phyloP scores from a whole-genome alignment of 306 rosid species.

The Macrotyloma uniflorum region DNA sequence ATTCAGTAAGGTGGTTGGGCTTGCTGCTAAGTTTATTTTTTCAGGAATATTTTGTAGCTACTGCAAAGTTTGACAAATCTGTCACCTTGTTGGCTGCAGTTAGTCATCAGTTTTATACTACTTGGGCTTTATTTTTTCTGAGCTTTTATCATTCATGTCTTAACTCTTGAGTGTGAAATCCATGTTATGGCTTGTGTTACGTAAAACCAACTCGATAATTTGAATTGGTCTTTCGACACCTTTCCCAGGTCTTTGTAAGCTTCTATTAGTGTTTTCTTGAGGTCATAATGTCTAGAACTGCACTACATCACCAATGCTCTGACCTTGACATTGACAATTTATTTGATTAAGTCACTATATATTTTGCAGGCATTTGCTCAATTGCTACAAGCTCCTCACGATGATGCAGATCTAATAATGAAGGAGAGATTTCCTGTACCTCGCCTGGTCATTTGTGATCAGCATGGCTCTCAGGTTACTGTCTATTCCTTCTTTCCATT shows the following conservation, averaged over 20 bases:
- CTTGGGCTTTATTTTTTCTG: background rate
- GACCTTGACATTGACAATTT: conserved; percentile 20
- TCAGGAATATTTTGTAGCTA: background rate
- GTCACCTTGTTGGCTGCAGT: background rate
- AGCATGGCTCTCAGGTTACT: conserved; percentile 94
- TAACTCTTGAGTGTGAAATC: background rate
- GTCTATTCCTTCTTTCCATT: conserved; percentile 2
- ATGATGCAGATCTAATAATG: conserved; percentile 71
- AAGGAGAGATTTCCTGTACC: conserved; percentile 98
- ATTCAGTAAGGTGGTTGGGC: background rate
- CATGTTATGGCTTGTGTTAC: background rate
- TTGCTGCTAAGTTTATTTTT: background rate
- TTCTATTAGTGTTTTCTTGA: background rate
- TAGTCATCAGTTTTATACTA: background rate
- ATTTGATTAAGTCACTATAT: conserved; percentile 18
- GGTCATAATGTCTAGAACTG: conserved; percentile 13
- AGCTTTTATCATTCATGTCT: background rate
- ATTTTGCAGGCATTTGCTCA: conserved; percentile 85
- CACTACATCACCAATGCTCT: conserved; percentile 22
- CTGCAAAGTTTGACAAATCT: background rate
- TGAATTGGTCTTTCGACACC: background rate
- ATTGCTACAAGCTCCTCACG: conserved; percentile 82
- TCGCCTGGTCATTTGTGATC: conserved; percentile 95
- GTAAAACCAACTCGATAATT: background rate
- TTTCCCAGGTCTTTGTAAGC: conserved; percentile 1